Percentiles rank a stretch among this genome's conserved stretches.
Evolutionary conservation across 768 basidiomycete species (phyloP).

Genomic region (Plicaturopsis crispa): DNA sequence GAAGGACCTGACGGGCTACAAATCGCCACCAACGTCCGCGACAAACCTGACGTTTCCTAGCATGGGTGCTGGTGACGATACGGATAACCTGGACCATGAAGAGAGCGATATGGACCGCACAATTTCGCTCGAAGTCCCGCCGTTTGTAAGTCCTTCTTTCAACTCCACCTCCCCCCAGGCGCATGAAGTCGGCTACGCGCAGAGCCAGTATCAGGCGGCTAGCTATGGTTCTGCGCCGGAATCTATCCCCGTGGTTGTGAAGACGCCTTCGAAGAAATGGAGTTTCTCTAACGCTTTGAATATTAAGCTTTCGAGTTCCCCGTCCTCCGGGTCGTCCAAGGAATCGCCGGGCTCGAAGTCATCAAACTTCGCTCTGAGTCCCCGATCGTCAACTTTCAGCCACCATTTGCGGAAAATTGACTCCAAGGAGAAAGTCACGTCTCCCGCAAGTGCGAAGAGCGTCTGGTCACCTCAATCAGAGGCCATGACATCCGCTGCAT

Average conservation of each 20-base stretch:
- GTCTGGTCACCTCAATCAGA: conserved; percentile 65
- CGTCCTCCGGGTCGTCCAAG: conserved; percentile 48
- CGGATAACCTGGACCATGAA: conserved; percentile 27
- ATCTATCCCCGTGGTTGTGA: conserved; percentile 39
- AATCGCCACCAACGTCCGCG: conserved; percentile 59
- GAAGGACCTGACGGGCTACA: conserved; percentile 78
- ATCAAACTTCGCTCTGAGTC: conserved; percentile 54
- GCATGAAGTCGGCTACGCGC: conserved; percentile 26
- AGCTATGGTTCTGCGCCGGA: conserved; percentile 30
- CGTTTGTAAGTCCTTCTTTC: conserved; percentile 21
- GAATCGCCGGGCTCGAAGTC: conserved; percentile 35
- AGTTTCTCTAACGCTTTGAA: conserved; percentile 85
- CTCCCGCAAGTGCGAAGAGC: conserved; percentile 31
- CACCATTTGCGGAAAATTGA: conserved; percentile 62
- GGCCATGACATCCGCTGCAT: conserved; percentile 74
- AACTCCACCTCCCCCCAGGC: conserved; percentile 20
- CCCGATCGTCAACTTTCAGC: conserved; percentile 58
- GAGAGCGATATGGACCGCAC: conserved; percentile 42
- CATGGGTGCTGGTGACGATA: conserved; percentile 30
- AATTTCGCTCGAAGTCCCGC: conserved; percentile 45
- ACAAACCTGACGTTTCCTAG: conserved; percentile 45
- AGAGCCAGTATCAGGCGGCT: conserved; percentile 31
- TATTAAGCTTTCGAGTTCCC: conserved; percentile 61
- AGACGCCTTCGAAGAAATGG: conserved; percentile 95
- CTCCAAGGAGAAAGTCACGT: conserved; percentile 56